Evolutionary conservation across 169 alveolate species (phyloP), one percentile per base, ranked within the genome.

Genomic region (Cryptosporidium felis): DNA sequence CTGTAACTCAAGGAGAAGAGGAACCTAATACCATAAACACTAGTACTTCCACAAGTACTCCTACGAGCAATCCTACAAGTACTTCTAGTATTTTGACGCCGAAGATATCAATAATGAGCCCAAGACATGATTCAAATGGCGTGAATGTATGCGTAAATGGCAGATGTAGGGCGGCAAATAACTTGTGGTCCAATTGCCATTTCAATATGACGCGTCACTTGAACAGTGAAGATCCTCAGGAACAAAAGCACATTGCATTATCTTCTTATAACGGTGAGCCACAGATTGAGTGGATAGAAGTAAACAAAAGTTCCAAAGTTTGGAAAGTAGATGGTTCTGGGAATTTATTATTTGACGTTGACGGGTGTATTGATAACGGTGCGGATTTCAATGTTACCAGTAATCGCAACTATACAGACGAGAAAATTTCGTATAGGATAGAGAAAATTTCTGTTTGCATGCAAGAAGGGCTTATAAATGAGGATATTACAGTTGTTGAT

Each of bases 281-380:
- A 26, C 81, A 65, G 49, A 16, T 65, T 26, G 81, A 65, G 18
- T 65, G 81, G 81, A 65, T 65, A 32, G 81, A 65, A 8, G 3
- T 46, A 1, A 30, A 30, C 16, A 6, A 65, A 18, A 4, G 49
- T 10, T 38, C 80, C 16, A 46, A 38, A 21, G 32, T 30, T 26
- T 14, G 26, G 8, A 26, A 41, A 6, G 9, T 21, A n/a, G 79
- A 60, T 60, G 40, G 12, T n/a, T 3, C 16, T 6, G 47, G 46
- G 14, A 65, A 44, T 47, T 12, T 34, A 14, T 23, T 46, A 5
- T 34, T 36, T 45, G 21, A 65, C n/a, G n/a, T 65, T 21, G 62
- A 65, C 32, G 81, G 62, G 32, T 46, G 9, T 10, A 46, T 65
- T 12, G 42, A 65, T 6, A 65, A 65, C 21, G 34, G 16, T 18